Evolutionary conservation across 352 stramenopile genomes (phyloP), one percentile per base, ranked within the genome.

Genomic region (Pelagophyceae sp.): DNA sequence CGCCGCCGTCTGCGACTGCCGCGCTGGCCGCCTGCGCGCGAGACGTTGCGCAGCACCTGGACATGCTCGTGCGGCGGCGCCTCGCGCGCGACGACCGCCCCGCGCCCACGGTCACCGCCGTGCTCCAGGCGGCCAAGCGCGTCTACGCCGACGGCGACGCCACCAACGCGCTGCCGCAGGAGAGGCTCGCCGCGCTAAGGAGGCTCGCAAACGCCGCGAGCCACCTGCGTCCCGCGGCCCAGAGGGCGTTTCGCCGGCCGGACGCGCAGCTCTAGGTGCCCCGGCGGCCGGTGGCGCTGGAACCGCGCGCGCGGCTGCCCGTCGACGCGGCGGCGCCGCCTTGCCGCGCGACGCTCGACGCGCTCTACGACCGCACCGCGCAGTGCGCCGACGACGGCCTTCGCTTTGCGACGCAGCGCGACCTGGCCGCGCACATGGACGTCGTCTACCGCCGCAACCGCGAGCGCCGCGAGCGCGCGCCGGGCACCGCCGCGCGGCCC

Each of bases 381-480:
- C 67, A 74, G 67, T 74, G 67, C 67, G 25, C 5, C 5, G 67
- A 31, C 15, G 67, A 74, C 67, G 67, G 2, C 2, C 31, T n/a
- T 5, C 67, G 67, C 33, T 74, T 74, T 37, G 33, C 23, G 15
- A 23, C 33, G 27, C 35, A 11, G 35, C 5, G 17, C 5, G 67
- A 51, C 2, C 67, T 50, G 35, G 35, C 19, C 5, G 27, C 2
- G 35, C 31, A 37, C 17, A 51, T 74, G 67, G 67, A 74, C 67
- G 37, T 74, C 35, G 35, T 74, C 23, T 74, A 31, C 67, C 35
- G 35, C 17, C 5, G n/a, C 35, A 74, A 74, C 67, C 67, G 31
- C 17, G 33, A 31, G 33, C 11, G 23, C 15, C 5, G 19, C 33
- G 31, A 51, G 35, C 67, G 67, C 35, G 33, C 3, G 35, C 6